Evolutionary conservation across 176 grass and related monocot species (phyloP), one percentile per base, ranked within the genome.

Genomic region (Canna indica): DNA sequence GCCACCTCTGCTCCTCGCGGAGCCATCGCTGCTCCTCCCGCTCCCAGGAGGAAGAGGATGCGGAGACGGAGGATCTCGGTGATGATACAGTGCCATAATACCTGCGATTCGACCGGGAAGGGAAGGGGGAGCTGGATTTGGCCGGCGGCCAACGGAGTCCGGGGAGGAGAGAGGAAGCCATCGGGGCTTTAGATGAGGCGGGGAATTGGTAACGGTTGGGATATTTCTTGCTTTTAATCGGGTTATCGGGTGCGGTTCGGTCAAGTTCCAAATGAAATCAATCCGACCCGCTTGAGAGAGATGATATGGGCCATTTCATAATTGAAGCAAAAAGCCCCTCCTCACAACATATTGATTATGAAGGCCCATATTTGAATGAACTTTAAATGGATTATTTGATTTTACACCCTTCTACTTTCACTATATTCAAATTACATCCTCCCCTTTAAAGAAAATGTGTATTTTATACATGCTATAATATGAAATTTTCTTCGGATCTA

Each of bases 1-100:
- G 67, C 93, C 93, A 96, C 0, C 92, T 72, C 69, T 86, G 88
- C 76, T 96, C 92, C 79, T 96, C 92, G 56, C 92, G 85, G 26
- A 88, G 75, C 86, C 88, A 97, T 64, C 81, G 77, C 10, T 73
- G 68, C 68, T 97, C 93, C 75, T 97, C 86, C 52, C 86, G 82
- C 82, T 92, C 86, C 82, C 83, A 85, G 46, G 70, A 84, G 14
- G 83, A 70, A 50, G 81, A 65, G 0, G 27, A 38, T 18, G 0
- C 30, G 33, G 39, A 65, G 53, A 25, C 36, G 20, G 31, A 34
- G 36, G 31, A 6, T 39, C 34, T 59, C 20, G 20, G 33, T 0
- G 63, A 66, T 6, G 63, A 11, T 24, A 24, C 54, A 67, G 24
- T 58, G 73, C 10, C 54, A 59, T 18, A 64, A 25, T 41, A 75